phyloP scores from a whole-genome alignment of 441 rosid genomes.

The Breynia disticha region DNA sequence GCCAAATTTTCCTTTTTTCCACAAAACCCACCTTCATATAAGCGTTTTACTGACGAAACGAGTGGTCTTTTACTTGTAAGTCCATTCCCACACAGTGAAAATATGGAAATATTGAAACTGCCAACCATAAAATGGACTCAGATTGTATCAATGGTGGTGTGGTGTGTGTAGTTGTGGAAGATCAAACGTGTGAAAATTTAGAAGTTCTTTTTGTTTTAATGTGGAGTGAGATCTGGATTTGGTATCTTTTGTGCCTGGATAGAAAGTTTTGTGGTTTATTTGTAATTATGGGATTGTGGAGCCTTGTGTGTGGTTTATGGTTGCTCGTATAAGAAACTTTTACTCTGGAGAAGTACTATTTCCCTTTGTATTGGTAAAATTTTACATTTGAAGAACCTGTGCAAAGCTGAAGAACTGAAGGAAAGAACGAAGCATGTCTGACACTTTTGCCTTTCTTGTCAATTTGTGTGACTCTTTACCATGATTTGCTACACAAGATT shows the following conservation, averaged over 20 bases:
- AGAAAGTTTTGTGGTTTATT: too few relatives aligned
- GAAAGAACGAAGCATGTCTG: conserved; percentile 13
- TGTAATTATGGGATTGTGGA: too few relatives aligned
- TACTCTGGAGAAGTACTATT: neutral
- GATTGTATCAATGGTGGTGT: conserved; percentile 49
- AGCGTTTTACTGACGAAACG: conserved; percentile 47
- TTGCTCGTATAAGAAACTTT: too few relatives aligned
- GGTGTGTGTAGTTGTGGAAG: neutral
- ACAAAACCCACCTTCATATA: conserved; percentile 90
- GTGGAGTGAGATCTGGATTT: too few relatives aligned
- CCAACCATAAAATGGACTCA: conserved; percentile 74
- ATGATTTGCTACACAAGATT: neutral
- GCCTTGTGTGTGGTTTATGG: too few relatives aligned
- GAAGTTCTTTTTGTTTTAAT: too few relatives aligned
- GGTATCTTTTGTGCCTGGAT: too few relatives aligned
- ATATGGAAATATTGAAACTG: conserved; percentile 72
- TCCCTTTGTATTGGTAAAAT: too few relatives aligned
- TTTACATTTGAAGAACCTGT: neutral
- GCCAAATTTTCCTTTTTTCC: conserved; percentile 96
- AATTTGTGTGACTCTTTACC: conserved; percentile 21
- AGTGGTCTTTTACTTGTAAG: conserved; percentile 71
- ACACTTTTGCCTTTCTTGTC: conserved; percentile 3
- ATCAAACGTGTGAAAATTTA: too few relatives aligned
- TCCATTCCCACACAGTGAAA: conserved; percentile 86
- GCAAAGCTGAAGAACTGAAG: conserved; percentile 1